These are phyloP conservation scores for Neospermospora avenae DNA, from an alignment of 2,329 filamentous ascomycete species.

Conservation along the genomic window DNA sequence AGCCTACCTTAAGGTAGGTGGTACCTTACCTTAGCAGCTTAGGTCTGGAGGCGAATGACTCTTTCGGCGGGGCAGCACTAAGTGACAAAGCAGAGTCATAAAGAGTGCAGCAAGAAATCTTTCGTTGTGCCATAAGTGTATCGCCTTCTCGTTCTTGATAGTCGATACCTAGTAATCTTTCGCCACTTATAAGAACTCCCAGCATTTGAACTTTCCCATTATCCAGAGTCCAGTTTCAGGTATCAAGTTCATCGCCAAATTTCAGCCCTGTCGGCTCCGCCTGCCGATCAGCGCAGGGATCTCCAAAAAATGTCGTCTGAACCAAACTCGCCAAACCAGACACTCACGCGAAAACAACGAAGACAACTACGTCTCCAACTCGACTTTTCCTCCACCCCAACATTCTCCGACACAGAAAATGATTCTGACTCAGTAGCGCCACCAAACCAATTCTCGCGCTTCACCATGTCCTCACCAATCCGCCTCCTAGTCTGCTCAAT, in stretches of 20 bases:
- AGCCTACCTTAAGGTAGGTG: background rate
- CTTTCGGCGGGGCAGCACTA: background rate
- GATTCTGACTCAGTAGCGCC: background rate
- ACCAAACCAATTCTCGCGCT: background rate
- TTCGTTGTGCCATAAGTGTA: background rate
- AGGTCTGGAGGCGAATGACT: constrained; percentile 6
- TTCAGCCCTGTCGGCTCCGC: constrained; percentile 8
- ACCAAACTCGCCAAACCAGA: constrained; percentile 4
- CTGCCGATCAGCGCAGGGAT: constrained; percentile 7
- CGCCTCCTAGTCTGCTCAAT: constrained; percentile 79
- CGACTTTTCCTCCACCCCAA: background rate
- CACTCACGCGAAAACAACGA: constrained; percentile 15
- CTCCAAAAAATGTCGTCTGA: constrained; percentile 13
- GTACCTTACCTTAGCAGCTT: background rate
- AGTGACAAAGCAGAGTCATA: constrained; percentile 14
- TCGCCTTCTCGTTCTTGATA: background rate
- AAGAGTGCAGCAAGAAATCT: background rate
- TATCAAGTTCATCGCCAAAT: background rate
- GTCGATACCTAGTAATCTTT: too few species aligned
- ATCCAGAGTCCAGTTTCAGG: background rate
- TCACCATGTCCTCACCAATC: constrained; percentile 28
- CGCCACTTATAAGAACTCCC: too few species aligned
- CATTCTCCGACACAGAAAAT: constrained; percentile 4
- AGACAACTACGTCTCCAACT: background rate
- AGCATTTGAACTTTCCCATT: too few species aligned